Conservation (phyloP, 2,329 filamentous ascomycete species). For the Diaporthe ilicicola region DNA sequence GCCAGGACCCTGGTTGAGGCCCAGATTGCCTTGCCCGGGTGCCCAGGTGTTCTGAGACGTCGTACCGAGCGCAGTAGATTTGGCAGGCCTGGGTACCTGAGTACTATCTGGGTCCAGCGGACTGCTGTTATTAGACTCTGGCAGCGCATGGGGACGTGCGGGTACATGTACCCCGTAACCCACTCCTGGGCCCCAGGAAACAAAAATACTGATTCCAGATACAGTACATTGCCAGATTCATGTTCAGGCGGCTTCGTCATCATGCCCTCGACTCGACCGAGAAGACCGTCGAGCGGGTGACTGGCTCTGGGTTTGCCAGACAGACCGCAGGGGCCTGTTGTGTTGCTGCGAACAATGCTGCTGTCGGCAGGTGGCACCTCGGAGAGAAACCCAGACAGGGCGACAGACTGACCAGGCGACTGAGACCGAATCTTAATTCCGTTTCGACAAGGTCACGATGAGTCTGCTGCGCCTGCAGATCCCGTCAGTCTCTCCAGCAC, state of each 20-base stretch:
- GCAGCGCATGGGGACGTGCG: neutral
- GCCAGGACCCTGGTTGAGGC: slow-evolving; percentile 6
- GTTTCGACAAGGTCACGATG: neutral
- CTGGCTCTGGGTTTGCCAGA: neutral
- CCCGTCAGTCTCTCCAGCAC: neutral
- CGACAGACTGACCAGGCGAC: slow-evolving; percentile 7
- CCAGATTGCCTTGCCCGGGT: slow-evolving; percentile 6
- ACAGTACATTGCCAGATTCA: slow-evolving; percentile 5
- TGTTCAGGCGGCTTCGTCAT: neutral
- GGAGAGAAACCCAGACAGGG: neutral
- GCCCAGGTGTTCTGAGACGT: slow-evolving; percentile 2
- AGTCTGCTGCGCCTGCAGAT: slow-evolving; percentile 17
- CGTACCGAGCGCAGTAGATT: slow-evolving; percentile 9
- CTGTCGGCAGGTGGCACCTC: neutral
- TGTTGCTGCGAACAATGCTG: neutral
- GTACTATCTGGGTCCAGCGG: neutral
- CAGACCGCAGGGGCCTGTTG: neutral
- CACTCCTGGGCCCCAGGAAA: neutral
- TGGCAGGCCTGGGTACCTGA: neutral
- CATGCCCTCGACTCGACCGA: neutral
- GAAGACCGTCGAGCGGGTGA: neutral
- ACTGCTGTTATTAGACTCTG: too few species aligned
- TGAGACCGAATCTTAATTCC: slow-evolving; percentile 6
- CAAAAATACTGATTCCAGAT: slow-evolving; percentile 17
- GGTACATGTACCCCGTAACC: slow-evolving; percentile 8